These are phyloP conservation scores for Volvox africanus DNA, from an alignment of 139 green algal genomes.

Conservation along the genomic window DNA sequence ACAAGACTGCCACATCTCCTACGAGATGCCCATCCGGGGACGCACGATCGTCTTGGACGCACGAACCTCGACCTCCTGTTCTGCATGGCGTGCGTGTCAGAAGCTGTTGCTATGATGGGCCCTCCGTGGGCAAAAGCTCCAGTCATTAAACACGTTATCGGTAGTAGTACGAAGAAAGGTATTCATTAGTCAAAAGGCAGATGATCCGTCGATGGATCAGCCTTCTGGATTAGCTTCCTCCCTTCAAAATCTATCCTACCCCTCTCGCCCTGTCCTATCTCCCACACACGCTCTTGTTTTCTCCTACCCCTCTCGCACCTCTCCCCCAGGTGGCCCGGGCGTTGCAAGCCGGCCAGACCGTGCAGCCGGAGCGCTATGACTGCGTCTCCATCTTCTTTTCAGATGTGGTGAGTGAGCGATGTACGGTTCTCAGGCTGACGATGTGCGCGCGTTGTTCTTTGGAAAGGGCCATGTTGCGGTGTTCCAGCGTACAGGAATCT, in stretches of 20 bases:
- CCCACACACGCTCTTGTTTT: not conserved
- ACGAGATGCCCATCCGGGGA: too few relatives aligned
- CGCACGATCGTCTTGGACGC: too few relatives aligned
- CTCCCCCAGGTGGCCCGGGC: conserved; percentile 32
- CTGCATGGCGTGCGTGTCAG: not conserved
- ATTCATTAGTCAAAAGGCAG: not conserved
- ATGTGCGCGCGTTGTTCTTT: too few relatives aligned
- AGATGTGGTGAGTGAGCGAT: not conserved
- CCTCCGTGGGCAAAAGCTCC: not conserved
- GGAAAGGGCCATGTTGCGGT: too few relatives aligned
- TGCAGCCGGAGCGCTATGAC: conserved; percentile 45
- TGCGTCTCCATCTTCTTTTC: conserved; percentile 50
- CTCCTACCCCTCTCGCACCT: too few relatives aligned
- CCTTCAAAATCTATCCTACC: not conserved
- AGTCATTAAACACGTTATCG: not conserved
- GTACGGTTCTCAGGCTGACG: too few relatives aligned
- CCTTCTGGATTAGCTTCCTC: not conserved
- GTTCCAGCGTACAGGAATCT: not conserved
- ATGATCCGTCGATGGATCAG: not conserved
- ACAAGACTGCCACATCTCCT: too few relatives aligned
- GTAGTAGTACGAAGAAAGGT: too few relatives aligned
- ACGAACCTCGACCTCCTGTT: not conserved
- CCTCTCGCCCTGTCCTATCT: not conserved
- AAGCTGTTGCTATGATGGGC: not conserved
- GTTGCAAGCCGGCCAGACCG: conserved; percentile 22